Percentiles rank a stretch among this genome's conserved stretches.
Evolutionary conservation across 75 land plant genomes (phyloP).

Genomic region (Chamaecyparis obtusa): DNA sequence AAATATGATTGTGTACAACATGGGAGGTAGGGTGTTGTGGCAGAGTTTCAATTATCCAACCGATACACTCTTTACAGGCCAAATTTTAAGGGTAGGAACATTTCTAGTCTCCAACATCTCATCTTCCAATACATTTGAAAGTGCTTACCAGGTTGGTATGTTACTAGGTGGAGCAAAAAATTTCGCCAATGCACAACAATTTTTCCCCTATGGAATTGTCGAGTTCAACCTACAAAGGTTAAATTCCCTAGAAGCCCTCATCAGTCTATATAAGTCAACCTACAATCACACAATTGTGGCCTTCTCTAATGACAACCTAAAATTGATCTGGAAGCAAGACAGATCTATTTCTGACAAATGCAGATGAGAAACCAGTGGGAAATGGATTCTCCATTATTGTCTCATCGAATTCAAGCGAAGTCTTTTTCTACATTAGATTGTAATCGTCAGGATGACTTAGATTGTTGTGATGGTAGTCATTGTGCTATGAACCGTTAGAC

Average conservation of each 20-base stretch:
- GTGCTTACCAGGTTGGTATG: conserved; percentile 24
- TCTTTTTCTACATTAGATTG: conserved; percentile 17
- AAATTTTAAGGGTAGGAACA: conserved; percentile 27
- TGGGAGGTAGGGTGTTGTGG: conserved; percentile 20
- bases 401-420: conserved; percentile 22
- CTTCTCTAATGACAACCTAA: not conserved
- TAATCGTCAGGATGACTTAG: too few relatives aligned
- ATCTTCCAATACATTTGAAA: conserved; percentile 15
- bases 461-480: too few relatives aligned
- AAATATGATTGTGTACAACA: conserved; percentile 54
- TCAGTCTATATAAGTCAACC: conserved; percentile 34
- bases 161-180: conserved; percentile 10
- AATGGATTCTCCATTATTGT: not conserved
- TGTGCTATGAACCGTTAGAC: too few relatives aligned
- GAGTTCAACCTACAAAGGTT: conserved; percentile 30
- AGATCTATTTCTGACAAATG: not conserved
- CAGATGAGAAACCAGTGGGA: not conserved
- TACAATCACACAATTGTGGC: conserved; percentile 21
- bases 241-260: conserved; percentile 17
- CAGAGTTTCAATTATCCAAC: conserved; percentile 60
- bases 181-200: conserved; percentile 8
- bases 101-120: conserved; percentile 23
- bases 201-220: conserved; percentile 37
- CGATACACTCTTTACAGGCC: conserved; percentile 65
- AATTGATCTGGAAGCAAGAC: too few relatives aligned